These are phyloP conservation scores for Scutellaria barbata DNA, from an alignment of 257 asterid genomes.

Conservation along the genomic window DNA sequence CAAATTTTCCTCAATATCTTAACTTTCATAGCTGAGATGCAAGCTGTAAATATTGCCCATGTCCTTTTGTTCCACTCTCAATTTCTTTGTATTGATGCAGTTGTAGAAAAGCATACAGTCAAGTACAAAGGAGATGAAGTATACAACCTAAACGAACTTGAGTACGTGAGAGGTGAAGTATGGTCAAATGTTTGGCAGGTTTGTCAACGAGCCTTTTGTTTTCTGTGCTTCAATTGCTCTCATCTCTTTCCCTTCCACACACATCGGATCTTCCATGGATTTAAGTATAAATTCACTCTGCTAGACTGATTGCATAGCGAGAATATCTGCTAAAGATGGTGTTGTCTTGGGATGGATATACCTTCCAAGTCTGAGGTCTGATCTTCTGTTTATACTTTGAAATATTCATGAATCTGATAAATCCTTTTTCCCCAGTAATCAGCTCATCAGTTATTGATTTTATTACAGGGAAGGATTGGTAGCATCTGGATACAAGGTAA, in stretches of 20 bases:
- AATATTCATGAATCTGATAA: background rate
- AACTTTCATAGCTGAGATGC: too few species aligned
- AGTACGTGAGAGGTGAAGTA: constrained; percentile 84
- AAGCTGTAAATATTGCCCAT: background rate
- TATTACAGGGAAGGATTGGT: constrained; percentile 56
- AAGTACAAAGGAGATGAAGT: constrained; percentile 79
- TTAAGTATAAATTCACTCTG: constrained; percentile 16
- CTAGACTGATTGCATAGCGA: constrained; percentile 95
- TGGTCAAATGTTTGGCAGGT: constrained; percentile 98
- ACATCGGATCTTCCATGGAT: background rate
- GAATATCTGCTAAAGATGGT: constrained; percentile 73
- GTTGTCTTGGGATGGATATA: constrained; percentile 81
- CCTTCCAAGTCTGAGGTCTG: constrained; percentile 72
- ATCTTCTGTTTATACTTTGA: constrained; percentile 22
- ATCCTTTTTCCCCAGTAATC: background rate
- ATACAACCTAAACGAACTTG: constrained; percentile 82
- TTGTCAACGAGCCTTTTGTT: background rate
- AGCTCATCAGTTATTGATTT: constrained; percentile 21
- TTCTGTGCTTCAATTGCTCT: background rate
- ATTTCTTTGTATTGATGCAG: constrained; percentile 49
- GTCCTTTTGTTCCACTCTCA: constrained; percentile 4
- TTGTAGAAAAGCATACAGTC: constrained; percentile 57
- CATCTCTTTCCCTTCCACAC: background rate
- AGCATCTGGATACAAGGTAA: constrained; percentile 63
- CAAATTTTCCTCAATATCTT: background rate